Percentiles rank a stretch among this genome's conserved stretches.
Conservation (phyloP, 176 grass and related monocot genomes). For the Thalia dealbata region DNA sequence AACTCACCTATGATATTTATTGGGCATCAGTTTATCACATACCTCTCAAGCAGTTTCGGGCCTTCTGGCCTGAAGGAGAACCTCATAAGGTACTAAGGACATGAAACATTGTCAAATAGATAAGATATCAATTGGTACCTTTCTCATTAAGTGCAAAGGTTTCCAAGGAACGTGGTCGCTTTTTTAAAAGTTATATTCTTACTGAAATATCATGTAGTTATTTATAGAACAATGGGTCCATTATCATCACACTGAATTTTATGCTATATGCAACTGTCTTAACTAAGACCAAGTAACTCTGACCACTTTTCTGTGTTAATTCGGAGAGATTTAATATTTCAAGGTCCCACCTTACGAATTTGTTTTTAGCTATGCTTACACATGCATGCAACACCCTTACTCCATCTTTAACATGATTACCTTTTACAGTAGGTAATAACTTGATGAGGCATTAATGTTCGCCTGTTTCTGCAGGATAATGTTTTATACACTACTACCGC, state of each 20-base stretch:
- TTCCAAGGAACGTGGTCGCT: neutral
- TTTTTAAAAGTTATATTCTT: neutral
- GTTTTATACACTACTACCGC: slow-evolving; percentile 42
- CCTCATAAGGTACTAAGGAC: neutral
- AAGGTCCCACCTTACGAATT: no score
- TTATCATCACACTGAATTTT: no score
- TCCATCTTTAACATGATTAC: neutral
- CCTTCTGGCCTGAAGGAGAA: neutral
- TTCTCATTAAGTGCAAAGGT: neutral
- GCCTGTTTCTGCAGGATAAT: slow-evolving; percentile 58
- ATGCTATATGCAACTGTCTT: neutral
- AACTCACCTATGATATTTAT: neutral
- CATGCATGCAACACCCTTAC: neutral
- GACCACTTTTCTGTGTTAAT: no score
- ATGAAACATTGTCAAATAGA: neutral
- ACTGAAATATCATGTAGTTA: neutral
- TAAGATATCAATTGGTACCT: neutral
- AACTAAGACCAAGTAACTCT: no score
- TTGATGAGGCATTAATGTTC: slow-evolving; percentile 1
- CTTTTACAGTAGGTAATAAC: neutral
- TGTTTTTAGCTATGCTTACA: neutral
- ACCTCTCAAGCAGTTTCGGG: neutral
- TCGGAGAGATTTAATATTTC: no score
- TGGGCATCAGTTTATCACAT: neutral
- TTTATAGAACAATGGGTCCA: neutral